Conservation (phyloP, 1,284 basidiomycete species). For the Mycena citricolor region DNA sequence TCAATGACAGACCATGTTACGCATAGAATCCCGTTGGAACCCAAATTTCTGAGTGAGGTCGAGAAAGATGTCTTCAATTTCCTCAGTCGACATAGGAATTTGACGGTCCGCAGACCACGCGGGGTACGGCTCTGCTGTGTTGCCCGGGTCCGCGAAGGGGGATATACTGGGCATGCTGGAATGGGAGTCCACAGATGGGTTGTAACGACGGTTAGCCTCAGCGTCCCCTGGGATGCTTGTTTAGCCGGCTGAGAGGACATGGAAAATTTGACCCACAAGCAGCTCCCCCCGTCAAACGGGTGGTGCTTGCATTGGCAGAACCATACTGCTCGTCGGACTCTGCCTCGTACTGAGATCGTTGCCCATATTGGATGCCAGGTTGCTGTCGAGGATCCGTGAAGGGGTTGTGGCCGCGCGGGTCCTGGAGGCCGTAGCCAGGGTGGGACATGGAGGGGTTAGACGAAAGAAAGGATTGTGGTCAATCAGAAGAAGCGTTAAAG, state of each 20-base stretch:
- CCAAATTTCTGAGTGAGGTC: slow-evolving; percentile 99
- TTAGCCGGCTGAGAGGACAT: slow-evolving; percentile 15
- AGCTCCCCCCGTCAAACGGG: slow-evolving; percentile 51
- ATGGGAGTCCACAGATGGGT: slow-evolving; percentile 57
- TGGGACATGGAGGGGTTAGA: slow-evolving; percentile 10
- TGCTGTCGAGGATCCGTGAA: slow-evolving; percentile 27
- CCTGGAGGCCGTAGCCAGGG: slow-evolving; percentile 19
- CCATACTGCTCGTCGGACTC: slow-evolving; percentile 58
- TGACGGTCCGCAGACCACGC: slow-evolving; percentile 94
- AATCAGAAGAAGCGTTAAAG: slow-evolving; percentile 34
- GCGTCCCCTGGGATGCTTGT: slow-evolving; percentile 28
- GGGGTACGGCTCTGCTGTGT: slow-evolving; percentile 79
- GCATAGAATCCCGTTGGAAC: slow-evolving; percentile 93
- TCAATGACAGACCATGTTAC: slow-evolving; percentile 70
- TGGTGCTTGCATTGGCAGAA: slow-evolving; percentile 42
- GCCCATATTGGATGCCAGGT: slow-evolving; percentile 28
- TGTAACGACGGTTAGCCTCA: slow-evolving; percentile 52
- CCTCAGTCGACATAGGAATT: slow-evolving; percentile 96
- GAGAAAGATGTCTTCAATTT: slow-evolving; percentile 99
- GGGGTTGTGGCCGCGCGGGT: slow-evolving; percentile 26
- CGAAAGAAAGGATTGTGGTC: slow-evolving; percentile 25
- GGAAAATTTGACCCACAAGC: slow-evolving; percentile 33
- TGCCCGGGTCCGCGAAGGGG: slow-evolving; percentile 58
- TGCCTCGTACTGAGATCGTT: slow-evolving; percentile 41
- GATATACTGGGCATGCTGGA: slow-evolving; percentile 55